Evolutionary conservation across 2,329 filamentous ascomycete species (phyloP).

Genomic region (Microsporum canis): DNA sequence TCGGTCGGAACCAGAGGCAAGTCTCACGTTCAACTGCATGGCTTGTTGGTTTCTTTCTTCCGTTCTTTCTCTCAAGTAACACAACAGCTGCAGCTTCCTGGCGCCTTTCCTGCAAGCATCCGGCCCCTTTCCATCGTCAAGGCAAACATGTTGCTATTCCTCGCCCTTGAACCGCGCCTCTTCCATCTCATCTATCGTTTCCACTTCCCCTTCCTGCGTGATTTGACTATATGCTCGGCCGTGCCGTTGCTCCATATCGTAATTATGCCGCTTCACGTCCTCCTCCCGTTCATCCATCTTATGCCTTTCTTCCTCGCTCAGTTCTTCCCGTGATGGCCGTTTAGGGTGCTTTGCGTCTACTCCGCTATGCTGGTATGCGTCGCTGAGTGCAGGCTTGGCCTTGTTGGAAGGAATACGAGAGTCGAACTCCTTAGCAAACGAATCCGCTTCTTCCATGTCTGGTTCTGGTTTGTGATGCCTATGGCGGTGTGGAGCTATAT

Average conservation of each 20-base stretch:
- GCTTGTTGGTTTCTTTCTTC: not conserved
- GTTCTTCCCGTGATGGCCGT: constrained; percentile 10
- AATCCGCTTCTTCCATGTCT: constrained; percentile 9
- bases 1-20: not conserved
- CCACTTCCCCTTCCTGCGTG: constrained; percentile 9
- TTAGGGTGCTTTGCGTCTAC: constrained; percentile 12
- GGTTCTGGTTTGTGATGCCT: constrained; percentile 8
- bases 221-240: constrained; percentile 12
- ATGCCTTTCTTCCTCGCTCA: constrained; percentile 10
- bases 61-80: not conserved
- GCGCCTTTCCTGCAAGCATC: not conserved
- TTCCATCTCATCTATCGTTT: constrained; percentile 11
- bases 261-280: constrained; percentile 15
- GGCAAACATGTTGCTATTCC: not conserved
- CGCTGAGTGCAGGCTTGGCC: constrained; percentile 12
- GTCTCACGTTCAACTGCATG: not conserved
- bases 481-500: constrained; percentile 6
- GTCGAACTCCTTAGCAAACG: constrained; percentile 15
- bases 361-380: constrained; percentile 15
- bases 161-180: constrained; percentile 9
- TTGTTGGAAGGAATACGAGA: constrained; percentile 14
- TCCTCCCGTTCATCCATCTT: constrained; percentile 7
- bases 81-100: not conserved
- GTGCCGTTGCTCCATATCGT: constrained; percentile 14
- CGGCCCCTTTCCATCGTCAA: not conserved